A percentile compares a stretch with the other conserved stretches of the same genome.
These are phyloP conservation scores for Mycena rebaudengoi DNA, from an alignment of 768 basidiomycete genomes.

Conservation along the genomic window DNA sequence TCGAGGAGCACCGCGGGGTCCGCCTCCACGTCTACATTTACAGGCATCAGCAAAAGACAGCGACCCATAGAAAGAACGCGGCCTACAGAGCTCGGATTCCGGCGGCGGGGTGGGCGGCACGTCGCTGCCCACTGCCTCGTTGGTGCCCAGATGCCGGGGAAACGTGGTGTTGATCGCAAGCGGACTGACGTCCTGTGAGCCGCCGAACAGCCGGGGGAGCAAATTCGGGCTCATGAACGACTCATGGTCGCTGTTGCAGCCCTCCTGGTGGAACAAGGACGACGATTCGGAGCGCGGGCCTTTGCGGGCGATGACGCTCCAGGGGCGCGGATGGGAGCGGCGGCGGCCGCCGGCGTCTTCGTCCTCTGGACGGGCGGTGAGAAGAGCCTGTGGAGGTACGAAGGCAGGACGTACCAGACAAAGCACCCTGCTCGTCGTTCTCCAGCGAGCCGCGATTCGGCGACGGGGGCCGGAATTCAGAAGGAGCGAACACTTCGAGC, in stretches of 20 bases:
- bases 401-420: conserved; percentile 24
- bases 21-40: conserved; percentile 16
- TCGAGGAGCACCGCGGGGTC: conserved; percentile 32
- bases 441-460: conserved; percentile 19
- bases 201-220: conserved; percentile 44
- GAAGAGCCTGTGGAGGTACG: background rate
- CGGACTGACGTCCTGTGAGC: conserved; percentile 24
- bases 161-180: conserved; percentile 25
- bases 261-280: conserved; percentile 40
- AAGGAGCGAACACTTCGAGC: conserved; percentile 38
- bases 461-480: conserved; percentile 24
- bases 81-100: conserved; percentile 21
- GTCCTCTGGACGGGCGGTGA: conserved; percentile 23
- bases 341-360: conserved; percentile 32
- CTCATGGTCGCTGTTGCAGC: conserved; percentile 27
- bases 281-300: conserved; percentile 47
- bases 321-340: conserved; percentile 40
- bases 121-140: conserved; percentile 4
- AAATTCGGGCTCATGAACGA: conserved; percentile 46
- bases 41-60: background rate
- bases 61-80: background rate
- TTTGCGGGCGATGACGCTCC: conserved; percentile 51
- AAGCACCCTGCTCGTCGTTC: conserved; percentile 17
- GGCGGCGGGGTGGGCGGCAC: conserved; percentile 28
- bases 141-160: conserved; percentile 9